Evolutionary conservation across 2,329 filamentous ascomycete species (phyloP).

Genomic region (Fusarium sp.): DNA sequence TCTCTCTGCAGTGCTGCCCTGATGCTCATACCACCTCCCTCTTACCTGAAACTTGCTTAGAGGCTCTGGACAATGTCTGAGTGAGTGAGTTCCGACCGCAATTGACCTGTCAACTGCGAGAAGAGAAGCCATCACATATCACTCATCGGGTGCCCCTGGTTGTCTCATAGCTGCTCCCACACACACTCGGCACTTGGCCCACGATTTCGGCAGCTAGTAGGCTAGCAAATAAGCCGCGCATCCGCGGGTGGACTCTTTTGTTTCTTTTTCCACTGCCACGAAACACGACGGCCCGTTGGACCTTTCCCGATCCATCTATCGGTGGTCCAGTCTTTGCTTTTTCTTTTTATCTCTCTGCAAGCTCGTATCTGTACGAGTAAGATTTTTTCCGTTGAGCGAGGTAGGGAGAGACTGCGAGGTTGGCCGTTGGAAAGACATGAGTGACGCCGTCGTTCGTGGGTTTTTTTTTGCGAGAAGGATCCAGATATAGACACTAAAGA

Average conservation of each 20-base stretch:
- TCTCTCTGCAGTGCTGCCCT: constrained; percentile 7
- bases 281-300: constrained; percentile 34
- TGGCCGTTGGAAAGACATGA: constrained; percentile 5
- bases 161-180: constrained; percentile 15
- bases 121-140: constrained; percentile 27
- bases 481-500: constrained; percentile 4
- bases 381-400: constrained; percentile 9
- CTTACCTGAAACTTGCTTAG: constrained; percentile 6
- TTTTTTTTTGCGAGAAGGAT: not conserved
- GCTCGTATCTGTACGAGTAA: not conserved
- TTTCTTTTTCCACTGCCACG: constrained; percentile 24
- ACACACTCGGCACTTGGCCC: constrained; percentile 23
- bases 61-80: constrained; percentile 1
- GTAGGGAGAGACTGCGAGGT: constrained; percentile 4
- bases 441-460: constrained; percentile 6
- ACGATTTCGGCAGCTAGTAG: constrained; percentile 29
- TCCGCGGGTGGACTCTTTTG: constrained; percentile 21
- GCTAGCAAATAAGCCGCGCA: constrained; percentile 24
- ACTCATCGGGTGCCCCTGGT: constrained; percentile 2
- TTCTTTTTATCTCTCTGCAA: not conserved
- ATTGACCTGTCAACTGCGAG: constrained; percentile 28
- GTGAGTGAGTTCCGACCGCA: not conserved
- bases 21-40: not conserved
- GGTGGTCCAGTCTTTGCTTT: constrained; percentile 20
- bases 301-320: constrained; percentile 27